Base-by-base conservation (phyloP, 1,284 basidiomycete species). In the Trametes hirsuta region DNA sequence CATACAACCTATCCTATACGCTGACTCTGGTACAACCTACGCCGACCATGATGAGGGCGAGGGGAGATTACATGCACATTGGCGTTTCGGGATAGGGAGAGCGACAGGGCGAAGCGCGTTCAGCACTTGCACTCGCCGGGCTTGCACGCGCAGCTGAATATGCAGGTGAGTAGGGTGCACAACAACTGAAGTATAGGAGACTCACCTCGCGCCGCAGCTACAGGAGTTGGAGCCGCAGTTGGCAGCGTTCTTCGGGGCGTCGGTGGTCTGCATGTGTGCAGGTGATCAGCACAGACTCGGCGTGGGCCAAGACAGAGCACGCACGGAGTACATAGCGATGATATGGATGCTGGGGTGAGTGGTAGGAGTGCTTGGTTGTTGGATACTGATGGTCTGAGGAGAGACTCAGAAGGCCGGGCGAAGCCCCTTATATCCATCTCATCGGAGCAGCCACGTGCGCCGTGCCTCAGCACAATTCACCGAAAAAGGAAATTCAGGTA, bases 91-190 rank as follows among this genome's bases (percentile, higher is more conserved):
- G 42, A 30, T 42, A 53, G 53, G 53, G 44, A 52, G 15, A 41
- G 46, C 30, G 22, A 4, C 22, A 5, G 41, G 36, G 42, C 10
- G 49, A 12, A 22, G 39, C 4, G 54, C 58, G 64, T 63, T 82
- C 72, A 85, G 79, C 84, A 86, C 75, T 85, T 85, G 84, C 84
- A 86, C 66, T 83, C 80, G 59, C 79, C 80, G 53, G 81, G 69
- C 77, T 83, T 81, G 81, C 84, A 86, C 47, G 64, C 59, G 75
- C 84, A 87, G 59, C 84, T 86, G 61, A 15, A 58, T 22, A 4
- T n/a, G 21, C 42, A 45, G 41, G 45, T 62, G 14, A 66, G 35
- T 30, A 21, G 24, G 22, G 8, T 24, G 1, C 2, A 4, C 12
- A 10, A 1, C 51, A 2, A 12, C 2, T 18, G 18, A 35, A 44